phyloP scores from a whole-genome alignment of 2,329 filamentous ascomycete species.

The Emmonsiellopsis sp. region DNA sequence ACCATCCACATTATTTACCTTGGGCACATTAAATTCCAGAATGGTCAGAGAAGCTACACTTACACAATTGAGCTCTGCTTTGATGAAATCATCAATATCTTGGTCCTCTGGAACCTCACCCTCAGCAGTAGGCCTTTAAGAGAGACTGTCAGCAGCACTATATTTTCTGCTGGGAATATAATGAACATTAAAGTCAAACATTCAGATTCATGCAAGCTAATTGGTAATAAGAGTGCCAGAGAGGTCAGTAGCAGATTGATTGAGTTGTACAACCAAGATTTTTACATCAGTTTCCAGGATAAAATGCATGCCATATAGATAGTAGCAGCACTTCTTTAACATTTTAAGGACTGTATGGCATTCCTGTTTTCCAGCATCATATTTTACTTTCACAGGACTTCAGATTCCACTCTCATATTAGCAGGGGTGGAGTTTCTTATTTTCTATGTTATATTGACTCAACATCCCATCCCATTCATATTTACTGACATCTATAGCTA shows the following conservation, averaged over 20 bases:
- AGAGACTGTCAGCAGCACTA: not conserved
- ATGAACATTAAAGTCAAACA: not conserved
- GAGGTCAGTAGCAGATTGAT: not conserved
- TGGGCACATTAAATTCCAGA: not conserved
- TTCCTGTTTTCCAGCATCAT: not conserved
- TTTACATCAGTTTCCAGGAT: not conserved
- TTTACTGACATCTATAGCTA: not conserved
- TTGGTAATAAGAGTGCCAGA: not conserved
- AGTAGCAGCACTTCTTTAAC: not conserved
- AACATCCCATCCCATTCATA: not conserved
- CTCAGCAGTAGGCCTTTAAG: not conserved
- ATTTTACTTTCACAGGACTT: not conserved
- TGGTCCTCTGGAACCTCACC: not conserved
- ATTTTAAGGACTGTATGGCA: not conserved
- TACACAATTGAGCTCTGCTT: not conserved
- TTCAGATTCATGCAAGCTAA: not conserved
- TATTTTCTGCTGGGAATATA: not conserved
- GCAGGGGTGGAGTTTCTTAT: not conserved
- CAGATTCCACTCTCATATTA: not conserved
- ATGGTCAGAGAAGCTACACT: not conserved
- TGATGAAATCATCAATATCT: not conserved
- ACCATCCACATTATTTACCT: not conserved
- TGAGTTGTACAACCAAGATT: not conserved
- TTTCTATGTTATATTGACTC: not conserved
- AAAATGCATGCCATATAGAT: not conserved